Evolutionary conservation across 495 filamentous ascomycete genomes (phyloP).

Genomic region (Xylaria bambusicola): DNA sequence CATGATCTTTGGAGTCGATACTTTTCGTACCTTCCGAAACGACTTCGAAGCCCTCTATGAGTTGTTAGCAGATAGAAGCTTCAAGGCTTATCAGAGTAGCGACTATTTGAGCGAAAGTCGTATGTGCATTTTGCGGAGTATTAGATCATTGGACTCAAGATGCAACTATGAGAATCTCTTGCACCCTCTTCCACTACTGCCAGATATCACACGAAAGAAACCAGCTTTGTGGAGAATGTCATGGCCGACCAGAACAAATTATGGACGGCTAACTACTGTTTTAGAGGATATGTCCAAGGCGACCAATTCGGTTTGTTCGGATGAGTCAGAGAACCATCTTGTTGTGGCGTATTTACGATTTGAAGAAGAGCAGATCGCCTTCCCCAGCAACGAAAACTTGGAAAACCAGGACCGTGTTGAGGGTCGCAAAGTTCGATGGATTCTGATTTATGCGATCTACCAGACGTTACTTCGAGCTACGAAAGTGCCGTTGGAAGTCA

Average conservation of each 20-base stretch:
- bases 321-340: conserved; percentile 38
- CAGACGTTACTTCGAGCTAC: conserved; percentile 62
- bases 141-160: conserved; percentile 59
- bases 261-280: conserved; percentile 35
- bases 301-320: conserved; percentile 37
- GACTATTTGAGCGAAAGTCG: conserved; percentile 53
- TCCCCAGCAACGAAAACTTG: conserved; percentile 30
- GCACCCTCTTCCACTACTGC: conserved; percentile 62
- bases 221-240: conserved; percentile 17
- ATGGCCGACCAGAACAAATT: conserved; percentile 39
- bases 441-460: conserved; percentile 67
- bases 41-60: conserved; percentile 66
- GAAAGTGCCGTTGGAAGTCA: conserved; percentile 39
- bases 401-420: conserved; percentile 52
- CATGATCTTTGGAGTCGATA: conserved; percentile 50
- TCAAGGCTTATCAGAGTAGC: conserved; percentile 40
- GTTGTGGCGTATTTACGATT: conserved; percentile 50
- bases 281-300: conserved; percentile 44
- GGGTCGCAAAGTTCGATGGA: conserved; percentile 68
- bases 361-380: conserved; percentile 46
- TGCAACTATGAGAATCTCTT: conserved; percentile 54
- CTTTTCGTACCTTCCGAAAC: conserved; percentile 57
- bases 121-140: conserved; percentile 60
- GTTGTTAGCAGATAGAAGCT: conserved; percentile 58
- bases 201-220: conserved; percentile 35